Evolutionary conservation across 768 basidiomycete species (phyloP).

Genomic region (Macrolepiota fuliginosa): DNA sequence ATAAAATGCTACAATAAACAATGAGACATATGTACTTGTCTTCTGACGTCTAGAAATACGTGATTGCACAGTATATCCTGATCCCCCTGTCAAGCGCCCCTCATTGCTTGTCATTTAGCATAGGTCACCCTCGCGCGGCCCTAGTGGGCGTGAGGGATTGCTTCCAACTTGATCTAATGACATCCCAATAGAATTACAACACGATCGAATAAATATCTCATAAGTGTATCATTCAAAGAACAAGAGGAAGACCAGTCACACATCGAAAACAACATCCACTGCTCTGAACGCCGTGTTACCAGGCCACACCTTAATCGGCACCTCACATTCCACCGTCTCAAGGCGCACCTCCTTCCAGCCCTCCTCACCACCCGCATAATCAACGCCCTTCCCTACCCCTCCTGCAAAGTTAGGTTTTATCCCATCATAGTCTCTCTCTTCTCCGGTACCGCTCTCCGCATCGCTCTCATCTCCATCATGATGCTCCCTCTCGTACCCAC

Average conservation of each 20-base stretch:
- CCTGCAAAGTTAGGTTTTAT: slow-evolving; percentile 44
- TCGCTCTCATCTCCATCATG: slow-evolving; percentile 55
- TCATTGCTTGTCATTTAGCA: no score
- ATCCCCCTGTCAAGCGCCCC: no score
- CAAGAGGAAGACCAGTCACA: slow-evolving; percentile 32
- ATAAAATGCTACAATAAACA: no score
- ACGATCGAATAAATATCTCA: background rate
- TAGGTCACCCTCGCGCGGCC: background rate
- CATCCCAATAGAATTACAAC: background rate
- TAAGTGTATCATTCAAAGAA: background rate
- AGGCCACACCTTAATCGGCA: slow-evolving; percentile 85
- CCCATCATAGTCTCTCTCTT: slow-evolving; percentile 42
- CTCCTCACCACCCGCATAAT: slow-evolving; percentile 50
- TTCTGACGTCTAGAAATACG: no score
- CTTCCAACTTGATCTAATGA: background rate
- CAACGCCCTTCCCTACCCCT: slow-evolving; percentile 51
- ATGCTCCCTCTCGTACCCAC: slow-evolving; percentile 40
- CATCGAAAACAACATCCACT: slow-evolving; percentile 74
- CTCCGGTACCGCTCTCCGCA: slow-evolving; percentile 27
- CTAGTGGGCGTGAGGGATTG: background rate
- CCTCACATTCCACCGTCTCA: slow-evolving; percentile 94
- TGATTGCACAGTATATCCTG: no score
- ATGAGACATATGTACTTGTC: no score
- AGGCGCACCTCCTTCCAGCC: slow-evolving; percentile 67
- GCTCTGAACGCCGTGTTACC: slow-evolving; percentile 87